Conservation (phyloP, 345 rosid species). For the Mallotus nudiflorus region DNA sequence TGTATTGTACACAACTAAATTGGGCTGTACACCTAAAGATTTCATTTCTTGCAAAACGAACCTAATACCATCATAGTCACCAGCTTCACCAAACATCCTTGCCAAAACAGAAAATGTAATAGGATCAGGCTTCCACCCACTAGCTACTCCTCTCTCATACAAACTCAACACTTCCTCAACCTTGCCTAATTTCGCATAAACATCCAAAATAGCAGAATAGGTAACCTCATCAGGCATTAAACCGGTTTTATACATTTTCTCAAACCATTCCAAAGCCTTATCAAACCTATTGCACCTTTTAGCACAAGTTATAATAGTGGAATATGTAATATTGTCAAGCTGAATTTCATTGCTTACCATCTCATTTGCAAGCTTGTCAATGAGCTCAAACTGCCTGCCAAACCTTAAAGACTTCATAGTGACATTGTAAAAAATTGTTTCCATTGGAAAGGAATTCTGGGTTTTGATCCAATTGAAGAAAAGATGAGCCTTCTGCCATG, state of each 20-base stretch:
- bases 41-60: constrained; percentile 88
- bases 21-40: constrained; percentile 72
- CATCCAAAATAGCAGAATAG: constrained; percentile 78
- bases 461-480: constrained; percentile 76
- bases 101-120: constrained; percentile 77
- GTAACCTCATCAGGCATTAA: constrained; percentile 97
- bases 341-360: constrained; percentile 69
- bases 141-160: constrained; percentile 91
- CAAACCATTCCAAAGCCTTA: constrained; percentile 92
- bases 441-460: constrained; percentile 72
- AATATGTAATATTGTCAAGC: constrained; percentile 93
- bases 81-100: constrained; percentile 89
- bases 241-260: constrained; percentile 86
- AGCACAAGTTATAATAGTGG: constrained; percentile 89
- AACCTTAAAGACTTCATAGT: constrained; percentile 82
- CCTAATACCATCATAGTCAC: constrained; percentile 92
- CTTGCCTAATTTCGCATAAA: constrained; percentile 76
- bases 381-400: constrained; percentile 79
- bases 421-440: constrained; percentile 78
- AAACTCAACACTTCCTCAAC: constrained; percentile 83
- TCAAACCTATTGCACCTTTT: constrained; percentile 66
- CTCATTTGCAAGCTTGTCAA: constrained; percentile 78
- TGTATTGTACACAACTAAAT: constrained; percentile 77
- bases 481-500: constrained; percentile 66
- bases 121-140: constrained; percentile 87